Base-by-base conservation (phyloP, 352 stramenopile species). In the Globisporangium yorkense region DNA sequence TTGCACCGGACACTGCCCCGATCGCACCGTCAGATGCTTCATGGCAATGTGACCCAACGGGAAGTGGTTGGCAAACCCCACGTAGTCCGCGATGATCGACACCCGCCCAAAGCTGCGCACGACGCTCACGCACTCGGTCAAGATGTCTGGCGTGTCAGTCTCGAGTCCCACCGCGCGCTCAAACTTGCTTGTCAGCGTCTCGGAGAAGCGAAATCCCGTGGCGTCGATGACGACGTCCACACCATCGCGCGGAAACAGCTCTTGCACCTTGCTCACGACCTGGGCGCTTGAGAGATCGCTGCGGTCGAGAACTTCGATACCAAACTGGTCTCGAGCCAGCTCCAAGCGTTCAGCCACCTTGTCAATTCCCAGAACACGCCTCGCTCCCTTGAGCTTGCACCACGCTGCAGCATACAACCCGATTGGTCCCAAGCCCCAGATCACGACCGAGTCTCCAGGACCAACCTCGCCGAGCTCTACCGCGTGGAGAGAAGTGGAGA, bases 381-480 rank as follows among this genome's bases (percentile, higher is more conserved):
- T 83, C 33, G 78, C 78, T 8, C 77, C 79, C 45, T 81, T 84
- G 35, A 88, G 46, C 66, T 88, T 83, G 64, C 72, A 74, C 80
- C 77, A 88, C 56, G 85, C 56, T 10, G 71, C 75, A 3, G 68
- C 57, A 62, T 80, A 72, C 3, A 89, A 56, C 2, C 80, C 80
- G 9, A 89, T 71, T 9, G 80, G 75, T 0, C 80, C 80, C 20
- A 90, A 65, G 1, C 80, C 80, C 80, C 80, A 90, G 65, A 90
- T 80, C 9, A 88, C 77, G 39, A 88, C 80, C 9, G 51, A 57
- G 47, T 86, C 72, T 24, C 62, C 66, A 27, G 69, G 37, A 41
- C 72, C 66, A 35, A 90, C 72, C 10, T 76, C 59, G 24, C 73
- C 83, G 54, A 78, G 67, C 31, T 88, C 71, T 0, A 80, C 71